Base-by-base conservation (phyloP, 169 alveolate genomes). In the Eimeria falciformis region DNA sequence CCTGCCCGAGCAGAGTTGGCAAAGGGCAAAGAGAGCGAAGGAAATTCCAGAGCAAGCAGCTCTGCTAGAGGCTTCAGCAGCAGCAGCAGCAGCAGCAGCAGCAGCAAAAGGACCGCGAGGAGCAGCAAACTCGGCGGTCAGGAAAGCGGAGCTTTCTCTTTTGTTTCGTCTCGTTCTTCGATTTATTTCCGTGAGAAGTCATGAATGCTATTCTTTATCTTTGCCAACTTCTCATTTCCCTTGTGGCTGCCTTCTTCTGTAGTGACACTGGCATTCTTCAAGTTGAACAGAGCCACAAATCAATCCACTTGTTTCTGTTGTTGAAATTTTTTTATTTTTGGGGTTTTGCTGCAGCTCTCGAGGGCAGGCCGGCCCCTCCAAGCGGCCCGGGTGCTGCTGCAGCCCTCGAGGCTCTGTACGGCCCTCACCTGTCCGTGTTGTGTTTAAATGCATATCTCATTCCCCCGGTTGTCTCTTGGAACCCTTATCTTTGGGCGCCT, bases 401-500 rank as follows among this genome's bases (percentile, higher is more conserved):
- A 45, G 87, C 21, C 87, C 12, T 12, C 23, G 66, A 58, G 18
- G 55, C n/a, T 12, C 17, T 46, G 6, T 86, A 53, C 77, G 90
- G 88, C 11, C 46, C 62, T 2, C 56, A 91, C 56, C 11, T 88
- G 37, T 21, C 91, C 11, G 68, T 92, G 1, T 71, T 88, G 37
- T 75, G 71, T 45, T 33, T 92, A 50, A 86, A 86, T 65, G 73
- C 91, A 0, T 92, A 87, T 53, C 83, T 91, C 25, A 47, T 91
- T 23, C 94, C 94, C 7, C 91, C 94, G 5, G 14, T 56, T 25
- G 55, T 91, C 37, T 66, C 92, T 2, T 91, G 94, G 94, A 91
- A 91, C 14, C 94, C 94, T 5, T 81, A 91, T 37, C 58, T 91
- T 17, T 91, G 94, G 94, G 94, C 92, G 14, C 81, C 94, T 50